These are phyloP conservation scores for Bombardia bombarda DNA, from an alignment of 495 filamentous ascomycete species.

Conservation along the genomic window DNA sequence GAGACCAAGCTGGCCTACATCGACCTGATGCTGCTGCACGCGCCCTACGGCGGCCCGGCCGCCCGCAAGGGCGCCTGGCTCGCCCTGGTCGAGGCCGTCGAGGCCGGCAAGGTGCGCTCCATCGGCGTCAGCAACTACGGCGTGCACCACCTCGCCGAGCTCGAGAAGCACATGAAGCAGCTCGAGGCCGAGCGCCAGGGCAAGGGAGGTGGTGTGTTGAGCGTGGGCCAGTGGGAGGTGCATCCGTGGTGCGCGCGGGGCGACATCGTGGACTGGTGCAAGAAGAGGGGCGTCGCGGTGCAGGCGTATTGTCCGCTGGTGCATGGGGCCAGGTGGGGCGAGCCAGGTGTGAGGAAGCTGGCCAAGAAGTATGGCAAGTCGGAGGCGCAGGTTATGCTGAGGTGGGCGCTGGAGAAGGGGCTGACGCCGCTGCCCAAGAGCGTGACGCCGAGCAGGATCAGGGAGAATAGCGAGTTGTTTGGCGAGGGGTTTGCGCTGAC, in stretches of 20 bases:
- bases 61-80: conserved; percentile 55
- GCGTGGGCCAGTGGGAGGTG: conserved; percentile 81
- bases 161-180: conserved; percentile 68
- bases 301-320: conserved; percentile 80
- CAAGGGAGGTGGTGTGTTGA: conserved; percentile 65
- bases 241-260: conserved; percentile 79
- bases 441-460: conserved; percentile 56
- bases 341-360: conserved; percentile 51
- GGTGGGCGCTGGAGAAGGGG: conserved; percentile 84
- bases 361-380: conserved; percentile 65
- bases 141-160: conserved; percentile 59
- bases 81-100: conserved; percentile 51
- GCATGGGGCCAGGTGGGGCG: conserved; percentile 56
- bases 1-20: conserved; percentile 51
- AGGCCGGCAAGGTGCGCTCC: conserved; percentile 54
- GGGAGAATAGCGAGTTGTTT: conserved; percentile 69
- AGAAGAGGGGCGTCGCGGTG: conserved; percentile 57
- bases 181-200: conserved; percentile 49
- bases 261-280: conserved; percentile 72
- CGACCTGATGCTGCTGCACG: conserved; percentile 56
- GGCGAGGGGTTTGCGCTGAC: conserved; percentile 79
- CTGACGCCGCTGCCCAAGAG: conserved; percentile 72
- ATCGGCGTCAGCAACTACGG: conserved; percentile 66
- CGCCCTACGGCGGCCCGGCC: conserved; percentile 51
- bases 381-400: conserved; percentile 68